Base-by-base conservation (phyloP, 2,329 filamentous ascomycete species). In the Basipetospora sp. region DNA sequence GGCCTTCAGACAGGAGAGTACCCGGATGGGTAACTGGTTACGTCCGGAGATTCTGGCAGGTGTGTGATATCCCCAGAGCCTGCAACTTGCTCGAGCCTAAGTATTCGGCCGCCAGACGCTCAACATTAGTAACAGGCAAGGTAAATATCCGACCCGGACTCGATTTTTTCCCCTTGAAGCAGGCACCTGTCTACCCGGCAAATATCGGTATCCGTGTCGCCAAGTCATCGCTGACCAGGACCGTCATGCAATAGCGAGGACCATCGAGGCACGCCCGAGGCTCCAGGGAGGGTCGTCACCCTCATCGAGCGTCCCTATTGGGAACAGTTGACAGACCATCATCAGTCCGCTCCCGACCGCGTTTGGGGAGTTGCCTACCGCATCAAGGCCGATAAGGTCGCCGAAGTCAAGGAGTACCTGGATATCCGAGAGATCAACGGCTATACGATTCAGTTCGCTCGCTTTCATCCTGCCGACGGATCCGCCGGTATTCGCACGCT, bases 371-470 rank as follows among this genome's bases (percentile, higher is more conserved):
- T 84, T 13, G 90, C 88, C 45, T 92, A 94, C 62, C 81, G 88
- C 52, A 88, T 94, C 57, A 66, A 70, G 19, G 58, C 77, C 5
- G 65, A 72, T 2, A 71, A 77, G 46, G 85, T 92, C 16, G 69
- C 75, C 42, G 79, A 88, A 60, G 88, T 94, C 4, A 79, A 83
- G 47, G 71, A 77, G 41, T 94, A 94, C 55, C 81, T 98, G 34
- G 87, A 96, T 57, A 88, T 94, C 46, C 79, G 90, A 32, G 90
- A 98, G 59, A 94, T 96, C 53, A 94, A 96, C 60, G 90, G 90
- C 18, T 98, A 98, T 60, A 83, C 78, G 38, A 92, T 94, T 47
- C 87, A 94, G 58, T 84, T 86, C 57, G 84, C 86, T 19, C 75
- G 80, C 0, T 94, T 96, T 56, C 67, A 87, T 49, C 76, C 79